Evolutionary conservation across 495 filamentous ascomycete genomes (phyloP), one percentile per base, ranked within the genome.

Genomic region (Aspergillus panamensis): DNA sequence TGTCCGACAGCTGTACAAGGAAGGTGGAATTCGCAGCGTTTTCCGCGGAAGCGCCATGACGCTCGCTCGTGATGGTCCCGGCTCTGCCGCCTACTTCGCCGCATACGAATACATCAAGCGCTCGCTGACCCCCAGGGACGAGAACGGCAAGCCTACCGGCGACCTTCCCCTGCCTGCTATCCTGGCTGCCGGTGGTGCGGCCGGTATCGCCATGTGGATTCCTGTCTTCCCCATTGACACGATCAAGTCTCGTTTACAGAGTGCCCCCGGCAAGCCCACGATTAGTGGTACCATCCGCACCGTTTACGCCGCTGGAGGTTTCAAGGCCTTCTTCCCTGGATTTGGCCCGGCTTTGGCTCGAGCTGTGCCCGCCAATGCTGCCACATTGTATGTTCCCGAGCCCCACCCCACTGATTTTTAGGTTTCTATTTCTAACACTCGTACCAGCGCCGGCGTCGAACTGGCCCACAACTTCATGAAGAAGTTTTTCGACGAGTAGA

Each of bases 181-280:
- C n/a, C 85, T 90, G 60, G 79, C 83, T 35, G 94, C 94, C 0
- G 94, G 94, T 57, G 94, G 90, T 45, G 88, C 85, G 0, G 94
- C 94, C 0, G 94, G 94, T 65, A 85, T 99, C 48, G 92, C 94
- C 20, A 99, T 99, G 95, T 99, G 94, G 94, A 90, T 97, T 59
- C 91, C 96, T 21, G 92, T 99, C 17, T 99, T 99, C 82, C 94
- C 94, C 6, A 80, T 99, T 53, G 94, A 99, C 66, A 99, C 94
- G 0, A 85, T 99, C 72, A 99, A 99, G 83, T 90, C 85, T 55
- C 79, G 92, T 51, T 71, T 99, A 70, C 94, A 99, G 82, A 94
- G 90, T 42, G 90, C 90, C 21, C 89, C 94, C 60, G 92, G 92
- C 16, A 87, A 86, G 57, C 87, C 91, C 21, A 93, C 89, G 1